Base-by-base conservation (phyloP, 2,329 filamentous ascomycete species). In the Botrytis cinerea region DNA sequence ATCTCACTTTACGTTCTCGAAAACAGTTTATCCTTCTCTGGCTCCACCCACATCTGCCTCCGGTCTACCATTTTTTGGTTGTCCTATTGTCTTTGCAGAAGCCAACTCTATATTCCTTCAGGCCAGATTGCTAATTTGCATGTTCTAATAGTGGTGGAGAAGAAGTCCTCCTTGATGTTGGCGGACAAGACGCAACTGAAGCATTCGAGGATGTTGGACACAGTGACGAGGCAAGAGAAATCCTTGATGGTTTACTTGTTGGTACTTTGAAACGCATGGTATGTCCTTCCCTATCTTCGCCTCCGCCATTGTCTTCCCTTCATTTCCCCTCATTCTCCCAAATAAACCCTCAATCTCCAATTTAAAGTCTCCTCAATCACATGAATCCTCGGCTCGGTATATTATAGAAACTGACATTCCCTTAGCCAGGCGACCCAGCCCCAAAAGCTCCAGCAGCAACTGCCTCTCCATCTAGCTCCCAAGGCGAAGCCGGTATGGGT, bases 191-290 rank as follows among this genome's bases (percentile, higher is more conserved):
- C 84, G 92, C 93, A 81, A 97, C 95, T 80, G 96, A 98, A 86
- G 95, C 96, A 75, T 99, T 99, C 83, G 96, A 99, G 87, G 96
- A 99, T 85, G 96, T 99, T 81, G 96, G 96, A 82, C 96, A 99
- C 92, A 97, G 93, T 81, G 96, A 99, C 84, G 96, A 99, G 88
- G 96, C 96, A 78, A 92, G 96, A 78, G 95, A 98, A 87, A 95
- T 97, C 78, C 90, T 99, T 73, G 90, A 92, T 46, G 89, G 90
- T 81, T 86, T 97, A 77, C 84, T 90, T 70, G 88, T 96, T 78
- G 95, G 93, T 77, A 87, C 82, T 54, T 84, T 98, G 83, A 97
- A 97, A 90, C 89, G 93, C 83, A 83, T 89, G 87, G 93, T 97
- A 88, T 80, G 90, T 82, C 74, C 20, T 7, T 14, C 45, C 18